These are phyloP conservation scores for Botrytis cinerea DNA, from an alignment of 2,329 filamentous ascomycete genomes.

Conservation along the genomic window DNA sequence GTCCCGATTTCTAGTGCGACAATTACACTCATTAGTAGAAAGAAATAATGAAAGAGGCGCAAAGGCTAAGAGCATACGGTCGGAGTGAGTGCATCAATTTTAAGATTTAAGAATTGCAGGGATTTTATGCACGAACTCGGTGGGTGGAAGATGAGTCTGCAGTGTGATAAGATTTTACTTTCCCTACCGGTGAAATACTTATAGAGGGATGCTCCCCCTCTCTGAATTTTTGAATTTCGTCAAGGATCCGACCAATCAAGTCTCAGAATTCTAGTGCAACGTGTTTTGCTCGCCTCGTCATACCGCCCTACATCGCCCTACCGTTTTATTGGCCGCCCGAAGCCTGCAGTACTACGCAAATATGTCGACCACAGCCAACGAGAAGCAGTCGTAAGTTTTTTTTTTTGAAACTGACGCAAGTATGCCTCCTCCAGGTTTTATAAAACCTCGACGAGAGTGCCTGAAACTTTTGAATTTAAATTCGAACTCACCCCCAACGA, in stretches of 20 bases:
- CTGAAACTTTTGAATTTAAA: no score
- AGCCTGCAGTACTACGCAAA: background rate
- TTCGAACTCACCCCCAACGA: background rate
- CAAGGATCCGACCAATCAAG: background rate
- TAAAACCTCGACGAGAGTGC: no score
- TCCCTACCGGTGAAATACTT: background rate
- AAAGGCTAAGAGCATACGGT: background rate
- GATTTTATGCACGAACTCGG: background rate
- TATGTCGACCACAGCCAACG: background rate
- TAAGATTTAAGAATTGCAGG: background rate
- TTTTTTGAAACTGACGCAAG: background rate
- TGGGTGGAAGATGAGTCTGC: background rate
- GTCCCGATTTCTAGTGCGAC: background rate
- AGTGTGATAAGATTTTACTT: background rate
- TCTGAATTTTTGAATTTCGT: background rate
- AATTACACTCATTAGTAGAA: fast-evolving
- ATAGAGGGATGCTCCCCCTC: background rate
- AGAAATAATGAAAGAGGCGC: background rate
- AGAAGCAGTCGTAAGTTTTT: background rate
- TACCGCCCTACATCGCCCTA: background rate
- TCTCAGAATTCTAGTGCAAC: background rate
- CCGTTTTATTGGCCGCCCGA: background rate
- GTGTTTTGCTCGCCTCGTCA: background rate
- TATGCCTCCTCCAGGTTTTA: background rate
- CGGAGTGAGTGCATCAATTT: background rate